A percentile compares a stretch with the other conserved stretches of the same genome.
These are phyloP conservation scores for Middelhovenomyces tepae DNA, from an alignment of 805 yeast species.

Conservation along the genomic window DNA sequence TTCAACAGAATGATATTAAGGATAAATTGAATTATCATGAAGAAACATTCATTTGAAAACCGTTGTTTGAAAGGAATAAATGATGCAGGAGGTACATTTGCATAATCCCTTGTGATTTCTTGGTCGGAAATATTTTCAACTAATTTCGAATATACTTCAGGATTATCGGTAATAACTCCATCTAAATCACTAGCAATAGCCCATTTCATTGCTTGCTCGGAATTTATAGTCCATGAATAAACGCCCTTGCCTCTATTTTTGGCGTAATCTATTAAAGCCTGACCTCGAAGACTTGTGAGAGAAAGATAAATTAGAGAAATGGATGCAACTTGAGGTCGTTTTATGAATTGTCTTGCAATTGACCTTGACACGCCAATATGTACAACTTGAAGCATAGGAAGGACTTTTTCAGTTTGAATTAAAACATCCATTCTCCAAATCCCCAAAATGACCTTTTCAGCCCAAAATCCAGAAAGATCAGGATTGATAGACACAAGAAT, in stretches of 20 bases:
- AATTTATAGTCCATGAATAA: slow-evolving; percentile 48
- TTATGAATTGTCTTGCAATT: slow-evolving; percentile 27
- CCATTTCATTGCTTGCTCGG: slow-evolving; percentile 29
- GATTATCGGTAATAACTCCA: slow-evolving; percentile 37
- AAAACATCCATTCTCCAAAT: slow-evolving; percentile 44
- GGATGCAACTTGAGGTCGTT: slow-evolving; percentile 46
- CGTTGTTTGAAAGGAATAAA: too few relatives aligned
- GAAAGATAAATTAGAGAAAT: slow-evolving; percentile 39
- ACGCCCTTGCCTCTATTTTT: slow-evolving; percentile 28
- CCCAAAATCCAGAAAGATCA: slow-evolving; percentile 38
- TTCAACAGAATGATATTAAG: too few relatives aligned
- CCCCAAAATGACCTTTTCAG: slow-evolving; percentile 39
- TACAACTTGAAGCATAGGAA: slow-evolving; percentile 28
- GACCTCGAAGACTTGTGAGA: slow-evolving; percentile 36
- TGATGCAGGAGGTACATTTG: too few relatives aligned
- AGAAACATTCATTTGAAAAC: too few relatives aligned
- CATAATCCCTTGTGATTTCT: too few relatives aligned
- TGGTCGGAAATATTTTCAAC: too few relatives aligned
- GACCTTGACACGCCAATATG: slow-evolving; percentile 33
- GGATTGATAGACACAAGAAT: slow-evolving; percentile 30
- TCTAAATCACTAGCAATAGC: slow-evolving; percentile 29
- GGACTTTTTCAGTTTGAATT: slow-evolving; percentile 32
- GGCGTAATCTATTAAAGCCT: slow-evolving; percentile 27
- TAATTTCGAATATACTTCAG: slow-evolving; percentile 16
- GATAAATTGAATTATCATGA: too few relatives aligned